Evolutionary conservation across 306 rosid genomes (phyloP).

Genomic region (Vigna unguiculata): DNA sequence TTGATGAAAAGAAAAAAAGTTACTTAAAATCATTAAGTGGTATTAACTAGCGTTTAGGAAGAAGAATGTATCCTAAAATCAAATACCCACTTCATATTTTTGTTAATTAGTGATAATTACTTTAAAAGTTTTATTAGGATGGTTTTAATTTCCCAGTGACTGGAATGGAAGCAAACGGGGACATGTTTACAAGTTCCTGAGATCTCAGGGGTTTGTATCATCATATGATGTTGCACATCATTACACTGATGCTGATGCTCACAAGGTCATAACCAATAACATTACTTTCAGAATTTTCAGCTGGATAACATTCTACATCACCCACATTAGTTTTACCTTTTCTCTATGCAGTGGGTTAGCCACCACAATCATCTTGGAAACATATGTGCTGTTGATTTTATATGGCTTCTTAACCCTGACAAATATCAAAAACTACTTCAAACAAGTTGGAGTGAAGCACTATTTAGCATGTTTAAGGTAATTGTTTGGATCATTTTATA

Average conservation of each 20-base stretch:
- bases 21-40: no score
- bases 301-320: conserved; percentile 1
- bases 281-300: conserved; percentile 18
- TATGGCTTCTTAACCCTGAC: conserved; percentile 86
- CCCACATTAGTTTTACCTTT: conserved; percentile 25
- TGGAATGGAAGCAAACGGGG: conserved; percentile 98
- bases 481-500: background rate
- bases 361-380: conserved; percentile 90
- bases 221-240: conserved; percentile 94
- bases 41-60: no score
- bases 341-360: conserved; percentile 81
- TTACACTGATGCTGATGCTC: conserved; percentile 85
- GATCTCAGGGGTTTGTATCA: conserved; percentile 88
- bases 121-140: background rate
- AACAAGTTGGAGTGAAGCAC: conserved; percentile 75
- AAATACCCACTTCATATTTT: background rate
- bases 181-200: conserved; percentile 82
- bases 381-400: conserved; percentile 90
- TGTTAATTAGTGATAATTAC: background rate
- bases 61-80: background rate
- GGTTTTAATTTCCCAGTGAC: conserved; percentile 59
- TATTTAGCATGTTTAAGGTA: conserved; percentile 84
- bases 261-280: conserved; percentile 61
- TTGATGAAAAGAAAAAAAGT: no score
- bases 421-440: conserved; percentile 60